Conservation (phyloP, 805 yeast genomes). For the Candida tallmaniae region DNA sequence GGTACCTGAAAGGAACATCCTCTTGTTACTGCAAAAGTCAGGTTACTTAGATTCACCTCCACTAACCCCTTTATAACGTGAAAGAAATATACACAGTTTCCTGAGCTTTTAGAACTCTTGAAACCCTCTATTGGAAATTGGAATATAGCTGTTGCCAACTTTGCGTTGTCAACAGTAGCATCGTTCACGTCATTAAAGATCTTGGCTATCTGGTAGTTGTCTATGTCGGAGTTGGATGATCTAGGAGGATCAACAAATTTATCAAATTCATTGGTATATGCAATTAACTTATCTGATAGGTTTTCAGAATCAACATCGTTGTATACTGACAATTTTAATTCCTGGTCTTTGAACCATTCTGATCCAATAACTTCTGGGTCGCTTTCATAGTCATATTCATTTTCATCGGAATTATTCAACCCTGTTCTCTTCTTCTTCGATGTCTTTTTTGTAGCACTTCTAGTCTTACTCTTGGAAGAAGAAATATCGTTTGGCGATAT, state of each 20-base stretch:
- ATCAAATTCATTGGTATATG: constrained; percentile 60
- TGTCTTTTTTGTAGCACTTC: constrained; percentile 2
- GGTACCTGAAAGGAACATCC: constrained; percentile 86
- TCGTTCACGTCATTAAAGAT: constrained; percentile 61
- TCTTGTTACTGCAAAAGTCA: constrained; percentile 53
- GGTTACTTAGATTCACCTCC: constrained; percentile 60
- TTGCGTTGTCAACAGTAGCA: constrained; percentile 31
- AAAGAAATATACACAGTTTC: constrained; percentile 67
- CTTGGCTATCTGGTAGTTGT: constrained; percentile 58
- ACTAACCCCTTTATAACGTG: constrained; percentile 68
- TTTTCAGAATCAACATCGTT: constrained; percentile 39
- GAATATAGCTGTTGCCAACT: constrained; percentile 68
- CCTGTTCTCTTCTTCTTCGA: constrained; percentile 2
- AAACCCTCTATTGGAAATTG: constrained; percentile 58
- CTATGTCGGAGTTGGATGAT: constrained; percentile 16
- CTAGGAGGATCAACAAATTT: constrained; percentile 30
- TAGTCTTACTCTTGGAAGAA: background rate
- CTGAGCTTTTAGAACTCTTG: constrained; percentile 58
- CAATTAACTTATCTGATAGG: constrained; percentile 40
- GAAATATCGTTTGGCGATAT: constrained; percentile 31
- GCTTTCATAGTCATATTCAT: constrained; percentile 26
- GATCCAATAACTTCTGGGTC: constrained; percentile 44
- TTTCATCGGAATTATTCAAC: constrained; percentile 5
- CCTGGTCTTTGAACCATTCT: constrained; percentile 47
- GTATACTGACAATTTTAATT: constrained; percentile 44